Evolutionary conservation across 495 filamentous ascomycete species (phyloP), one percentile per base, ranked within the genome.

Genomic region (Neurospora sp.): DNA sequence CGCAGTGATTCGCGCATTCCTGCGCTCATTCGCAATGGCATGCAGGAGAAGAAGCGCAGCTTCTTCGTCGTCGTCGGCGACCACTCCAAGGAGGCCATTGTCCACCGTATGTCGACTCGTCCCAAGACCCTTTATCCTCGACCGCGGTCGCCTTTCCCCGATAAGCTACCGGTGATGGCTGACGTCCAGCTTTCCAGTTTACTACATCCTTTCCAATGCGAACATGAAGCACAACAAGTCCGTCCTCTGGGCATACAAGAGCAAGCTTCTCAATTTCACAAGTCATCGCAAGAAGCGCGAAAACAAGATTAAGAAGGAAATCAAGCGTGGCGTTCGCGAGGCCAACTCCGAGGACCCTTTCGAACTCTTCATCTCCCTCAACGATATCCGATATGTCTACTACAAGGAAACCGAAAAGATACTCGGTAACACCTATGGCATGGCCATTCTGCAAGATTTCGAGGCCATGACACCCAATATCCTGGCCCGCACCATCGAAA

Each of bases 341-440:
- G 88, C 92, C n/a, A 97, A 99, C 81, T 89, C 91, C 65, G 94
- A 98, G 78, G 96, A 98, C 78, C 92, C 96, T 1, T 99, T 99
- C 84, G 96, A 99, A 85, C 87, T 98, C 74, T 99, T 99, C 84
- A 91, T 99, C 79, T 94, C 93, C 22, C 89, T 97, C 71, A 92
- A 97, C 82, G 94, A 97, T 79, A 97, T 99, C 77, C 93, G 96
- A 76, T 99, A 98, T 88, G 93, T 95, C 45, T 99, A 97, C 87
- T 99, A 99, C 86, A 99, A 99, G 83, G 96, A 99, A 83, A 98
- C 96, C n/a, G 96, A 99, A 74, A 97, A 97, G 85, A 98, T 99
- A 79, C 82, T 99, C 45, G 96, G 96, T 75, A 97, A 98, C 82
- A 99, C 96, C 40, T 99, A 95, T 80, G 96, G 96, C 75, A 98